Base-by-base conservation (phyloP, 2,329 filamentous ascomycete genomes). In the Aotearoamyces nothofagi region DNA sequence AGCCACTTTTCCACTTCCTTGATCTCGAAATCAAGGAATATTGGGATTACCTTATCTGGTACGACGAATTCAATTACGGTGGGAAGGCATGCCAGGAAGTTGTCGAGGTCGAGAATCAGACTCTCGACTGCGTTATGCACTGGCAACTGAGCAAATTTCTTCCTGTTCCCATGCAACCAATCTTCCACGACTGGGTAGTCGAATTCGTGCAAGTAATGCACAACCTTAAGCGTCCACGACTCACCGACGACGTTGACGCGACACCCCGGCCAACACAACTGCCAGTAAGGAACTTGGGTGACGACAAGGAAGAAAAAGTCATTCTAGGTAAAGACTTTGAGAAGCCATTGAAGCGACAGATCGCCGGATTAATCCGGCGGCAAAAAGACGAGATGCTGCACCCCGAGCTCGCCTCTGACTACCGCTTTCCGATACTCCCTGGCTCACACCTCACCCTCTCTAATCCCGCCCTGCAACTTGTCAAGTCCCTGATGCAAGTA, bases 41-140 rank as follows among this genome's bases (percentile, higher is more conserved):
- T 54, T 99, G 90, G 90, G 90, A 99, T 52, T 96, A 94, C 45
- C 71, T 99, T 0, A 75, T 94, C 4, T 99, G 90, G 90, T 96
- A 96, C 42, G 90, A 99, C 43, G 83, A 94, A 54, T 94, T 87
- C 63, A 98, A 99, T 59, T 96, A 96, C 45, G 92, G 90, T 31
- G 90, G 90, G 35, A 92, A 92, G 46, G 90, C 81, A 4, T 93
- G 83, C 40, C 71, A 77, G 27, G 71, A 90, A 44, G 80, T 94
- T 3, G 64, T 78, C 5, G 74, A 75, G 41, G 63, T 63, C 7
- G 82, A 87, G 42, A 72, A 78, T 24, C 84, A 94, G 49, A 66
- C 70, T 3, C 66, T 96, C 9, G 79, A 94, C 43, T 90, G 80
- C 8, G 73, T 98, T 44, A 96, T 98, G 86, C 81, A 93, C 54